Evolutionary conservation across 371 early-diverging fungal genomes (phyloP), one percentile per base, ranked within the genome.

Genomic region (Haplosporangium sp.): DNA sequence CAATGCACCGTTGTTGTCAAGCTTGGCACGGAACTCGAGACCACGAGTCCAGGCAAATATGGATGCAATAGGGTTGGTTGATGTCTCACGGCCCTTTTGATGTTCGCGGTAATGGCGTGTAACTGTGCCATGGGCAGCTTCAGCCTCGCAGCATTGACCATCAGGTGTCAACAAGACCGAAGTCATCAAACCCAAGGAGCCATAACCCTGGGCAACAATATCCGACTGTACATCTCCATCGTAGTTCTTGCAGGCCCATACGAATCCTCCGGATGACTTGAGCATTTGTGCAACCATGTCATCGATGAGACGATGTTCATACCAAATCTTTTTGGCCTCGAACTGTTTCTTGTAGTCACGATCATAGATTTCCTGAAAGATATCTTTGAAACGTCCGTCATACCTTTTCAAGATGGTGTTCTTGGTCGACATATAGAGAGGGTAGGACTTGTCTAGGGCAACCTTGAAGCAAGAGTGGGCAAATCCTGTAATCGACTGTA

Each of bases 241-340:
- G 81, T 96, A 96, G 90, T 97, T 97, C 87, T 96, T 96, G 86
- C 92, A 91, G 0, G 97, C 97, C 93, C 96, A 95, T 11, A 97
- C 93, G 66, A 96, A 96, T 15, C 96, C 96, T 52, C 97, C 97
- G 67, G 90, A 86, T 70, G 95, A 94, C 86, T 97, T 97, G 76
- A 97, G 86, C 59, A 93, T 94, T 86, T 96, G 96, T n/a, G 97
- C 97, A 70, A 97, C 97, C 96, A 97, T 97, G 82, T 97, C 97
- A 85, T 97, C 97, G 75, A 97, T 96, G 66, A 97, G 88, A 59
- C 95, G 93, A 84, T 97, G 97, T 85, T 97, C 97, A 79, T 97
- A 97, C 95, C 94, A 96, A 77, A 97, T 92, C 67, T 90, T 90
- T 11, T 76, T 74, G 35, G 83, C 86, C 65, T 95, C 92, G 69